Percentiles rank a stretch among this genome's conserved stretches.
These are phyloP conservation scores for Arabidopsis suecica DNA, from an alignment of 345 rosid genomes.

Conservation along the genomic window DNA sequence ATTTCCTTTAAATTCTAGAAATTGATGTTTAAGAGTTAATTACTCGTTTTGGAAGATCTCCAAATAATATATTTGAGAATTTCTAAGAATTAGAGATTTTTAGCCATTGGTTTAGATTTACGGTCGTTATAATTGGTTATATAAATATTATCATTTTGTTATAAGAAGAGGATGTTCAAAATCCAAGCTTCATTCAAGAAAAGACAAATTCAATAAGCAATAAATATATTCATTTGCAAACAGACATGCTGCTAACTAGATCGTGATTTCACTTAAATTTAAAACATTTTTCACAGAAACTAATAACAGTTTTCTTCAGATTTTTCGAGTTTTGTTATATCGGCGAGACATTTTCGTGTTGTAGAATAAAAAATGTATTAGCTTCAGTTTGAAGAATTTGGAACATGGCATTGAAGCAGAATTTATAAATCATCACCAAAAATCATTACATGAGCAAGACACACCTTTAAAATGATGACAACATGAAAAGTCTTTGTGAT, in stretches of 20 bases:
- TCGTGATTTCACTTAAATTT: neutral
- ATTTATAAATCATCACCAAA: conserved; percentile 52
- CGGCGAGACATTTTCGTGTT: conserved; percentile 31
- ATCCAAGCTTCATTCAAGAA: too few relatives aligned
- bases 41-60: too few relatives aligned
- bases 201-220: too few relatives aligned
- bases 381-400: conserved; percentile 36
- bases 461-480: conserved; percentile 44
- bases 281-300: conserved; percentile 18
- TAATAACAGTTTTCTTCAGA: conserved; percentile 37
- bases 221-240: conserved; percentile 75
- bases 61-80: too few relatives aligned
- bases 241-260: conserved; percentile 56
- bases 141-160: too few relatives aligned
- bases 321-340: conserved; percentile 43
- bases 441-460: conserved; percentile 76
- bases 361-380: conserved; percentile 47
- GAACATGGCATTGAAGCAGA: conserved; percentile 32
- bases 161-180: too few relatives aligned
- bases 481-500: too few relatives aligned
- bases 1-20: too few relatives aligned
- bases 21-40: too few relatives aligned
- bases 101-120: too few relatives aligned
- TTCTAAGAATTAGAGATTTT: too few relatives aligned
- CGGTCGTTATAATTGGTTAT: neutral